Conservation (phyloP, 768 basidiomycete genomes). For the Lyophyllum semitale region DNA sequence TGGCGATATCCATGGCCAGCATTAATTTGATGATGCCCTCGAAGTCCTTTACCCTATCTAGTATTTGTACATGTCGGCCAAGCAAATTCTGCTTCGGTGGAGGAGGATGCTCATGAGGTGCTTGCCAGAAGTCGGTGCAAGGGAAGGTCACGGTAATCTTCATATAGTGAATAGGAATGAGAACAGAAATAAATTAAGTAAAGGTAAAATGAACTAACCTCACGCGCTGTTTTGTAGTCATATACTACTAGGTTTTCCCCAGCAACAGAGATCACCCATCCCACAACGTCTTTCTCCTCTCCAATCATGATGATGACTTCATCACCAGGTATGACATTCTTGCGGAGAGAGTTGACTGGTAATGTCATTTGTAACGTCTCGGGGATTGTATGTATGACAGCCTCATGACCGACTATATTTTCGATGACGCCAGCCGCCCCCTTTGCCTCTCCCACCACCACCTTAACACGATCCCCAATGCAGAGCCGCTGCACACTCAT, state of each 20-base stretch:
- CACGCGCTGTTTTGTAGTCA: not conserved
- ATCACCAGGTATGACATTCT: not conserved
- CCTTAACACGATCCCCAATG: not conserved
- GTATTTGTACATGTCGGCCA: not conserved
- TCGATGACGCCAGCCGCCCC: not conserved
- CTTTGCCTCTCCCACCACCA: not conserved
- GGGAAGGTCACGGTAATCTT: not conserved
- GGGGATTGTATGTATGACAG: not conserved
- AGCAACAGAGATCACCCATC: not conserved
- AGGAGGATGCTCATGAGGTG: no score
- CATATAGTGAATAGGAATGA: not conserved
- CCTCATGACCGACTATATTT: not conserved
- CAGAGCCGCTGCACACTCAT: not conserved
- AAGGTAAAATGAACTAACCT: no score
- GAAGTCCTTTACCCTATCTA: not conserved
- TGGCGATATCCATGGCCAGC: not conserved
- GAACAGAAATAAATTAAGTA: not conserved
- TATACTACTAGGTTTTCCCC: not conserved
- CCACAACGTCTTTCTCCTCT: not conserved
- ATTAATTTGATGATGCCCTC: not conserved
- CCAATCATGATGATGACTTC: not conserved
- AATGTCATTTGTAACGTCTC: not conserved
- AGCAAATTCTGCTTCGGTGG: not conserved
- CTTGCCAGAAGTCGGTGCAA: no score
- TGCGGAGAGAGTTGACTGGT: not conserved